A percentile compares a stretch with the other conserved stretches of the same genome.
Evolutionary conservation across 805 yeast genomes (phyloP).

Genomic region (Lachancea lanzarotensis): DNA sequence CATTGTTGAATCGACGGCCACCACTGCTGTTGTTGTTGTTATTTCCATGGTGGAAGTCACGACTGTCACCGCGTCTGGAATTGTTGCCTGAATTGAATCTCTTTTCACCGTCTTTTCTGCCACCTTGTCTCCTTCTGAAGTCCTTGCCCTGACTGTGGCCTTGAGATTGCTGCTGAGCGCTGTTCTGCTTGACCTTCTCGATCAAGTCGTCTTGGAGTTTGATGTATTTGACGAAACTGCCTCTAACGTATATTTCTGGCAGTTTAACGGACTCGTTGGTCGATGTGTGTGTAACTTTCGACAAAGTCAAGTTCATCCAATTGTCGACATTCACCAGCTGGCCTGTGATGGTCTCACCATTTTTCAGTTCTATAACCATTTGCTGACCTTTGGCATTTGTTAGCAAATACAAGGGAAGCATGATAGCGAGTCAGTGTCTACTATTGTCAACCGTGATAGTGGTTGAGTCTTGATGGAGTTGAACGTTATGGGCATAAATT

Average conservation of each 20-base stretch:
- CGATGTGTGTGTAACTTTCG: slow-evolving; percentile 52
- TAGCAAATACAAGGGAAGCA: slow-evolving; percentile 85
- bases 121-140: slow-evolving; percentile 17
- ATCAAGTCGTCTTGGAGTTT: slow-evolving; percentile 71
- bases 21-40: neutral
- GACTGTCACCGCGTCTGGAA: slow-evolving; percentile 25
- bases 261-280: slow-evolving; percentile 58
- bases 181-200: slow-evolving; percentile 58
- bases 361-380: slow-evolving; percentile 81
- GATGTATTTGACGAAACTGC: slow-evolving; percentile 73
- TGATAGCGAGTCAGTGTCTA: slow-evolving; percentile 8
- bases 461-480: too few relatives aligned
- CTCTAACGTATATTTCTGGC: slow-evolving; percentile 75
- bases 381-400: slow-evolving; percentile 89
- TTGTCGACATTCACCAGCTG: slow-evolving; percentile 78
- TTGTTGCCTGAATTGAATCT: slow-evolving; percentile 28
- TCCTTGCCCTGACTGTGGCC: slow-evolving; percentile 31
- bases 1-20: slow-evolving; percentile 3
- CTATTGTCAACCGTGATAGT: too few relatives aligned
- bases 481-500: too few relatives aligned
- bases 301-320: slow-evolving; percentile 89
- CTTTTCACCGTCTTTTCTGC: slow-evolving; percentile 29
- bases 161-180: slow-evolving; percentile 14
- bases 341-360: slow-evolving; percentile 87
- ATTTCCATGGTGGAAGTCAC: slow-evolving; percentile 13